Evolutionary conservation across 768 basidiomycete species (phyloP).

Genomic region (Trametes sanguinea): DNA sequence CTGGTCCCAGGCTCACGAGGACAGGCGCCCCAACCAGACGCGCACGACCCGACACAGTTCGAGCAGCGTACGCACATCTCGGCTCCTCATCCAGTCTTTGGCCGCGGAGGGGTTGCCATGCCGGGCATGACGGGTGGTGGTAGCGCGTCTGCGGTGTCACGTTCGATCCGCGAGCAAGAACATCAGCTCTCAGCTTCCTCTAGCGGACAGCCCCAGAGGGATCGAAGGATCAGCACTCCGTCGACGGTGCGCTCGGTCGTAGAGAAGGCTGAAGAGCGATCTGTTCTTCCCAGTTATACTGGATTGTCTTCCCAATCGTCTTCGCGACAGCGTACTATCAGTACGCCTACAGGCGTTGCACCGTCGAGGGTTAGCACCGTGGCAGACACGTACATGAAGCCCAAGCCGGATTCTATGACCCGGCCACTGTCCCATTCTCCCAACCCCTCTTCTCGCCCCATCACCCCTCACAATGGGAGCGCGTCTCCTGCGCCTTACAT

Average conservation of each 20-base stretch:
- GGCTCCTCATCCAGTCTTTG: conserved; percentile 74
- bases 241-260: conserved; percentile 37
- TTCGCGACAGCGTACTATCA: conserved; percentile 51
- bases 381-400: conserved; percentile 8
- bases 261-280: conserved; percentile 43
- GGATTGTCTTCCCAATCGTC: conserved; percentile 22
- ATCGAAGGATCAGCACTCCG: conserved; percentile 40
- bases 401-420: conserved; percentile 8
- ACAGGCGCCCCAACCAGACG: conserved; percentile 74
- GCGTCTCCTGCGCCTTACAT: conserved; percentile 1
- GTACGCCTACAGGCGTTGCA: conserved; percentile 41
- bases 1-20: conserved; percentile 71
- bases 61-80: conserved; percentile 53
- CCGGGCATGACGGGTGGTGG: conserved; percentile 57
- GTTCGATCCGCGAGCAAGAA: conserved; percentile 16
- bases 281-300: conserved; percentile 33
- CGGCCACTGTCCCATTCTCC: conserved; percentile 18
- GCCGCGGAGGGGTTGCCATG: conserved; percentile 73
- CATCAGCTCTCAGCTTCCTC: conserved; percentile 1
- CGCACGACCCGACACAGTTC: conserved; percentile 63
- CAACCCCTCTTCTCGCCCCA: conserved; percentile 7
- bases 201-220: neutral
- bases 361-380: neutral
- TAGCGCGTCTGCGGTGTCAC: conserved; percentile 10
- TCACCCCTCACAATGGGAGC: conserved; percentile 7